Evolutionary conservation across 352 stramenopile genomes (phyloP).

Genomic region (Peronosclerospora sorghi): DNA sequence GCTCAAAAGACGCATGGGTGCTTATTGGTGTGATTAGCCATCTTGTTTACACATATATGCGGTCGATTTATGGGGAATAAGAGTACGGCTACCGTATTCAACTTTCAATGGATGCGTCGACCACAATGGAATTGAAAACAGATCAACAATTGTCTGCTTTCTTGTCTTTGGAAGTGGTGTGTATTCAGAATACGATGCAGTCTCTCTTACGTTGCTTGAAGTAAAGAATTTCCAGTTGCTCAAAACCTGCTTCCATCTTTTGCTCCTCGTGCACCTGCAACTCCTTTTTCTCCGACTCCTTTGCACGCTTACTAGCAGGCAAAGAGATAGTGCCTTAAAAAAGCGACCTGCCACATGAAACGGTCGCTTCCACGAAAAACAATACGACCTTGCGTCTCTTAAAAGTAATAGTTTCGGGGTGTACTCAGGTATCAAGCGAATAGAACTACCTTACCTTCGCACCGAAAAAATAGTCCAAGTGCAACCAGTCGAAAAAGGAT

Average conservation of each 20-base stretch:
- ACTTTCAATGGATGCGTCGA: constrained; percentile 72
- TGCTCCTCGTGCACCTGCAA: constrained; percentile 30
- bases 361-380: no score
- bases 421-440: no score
- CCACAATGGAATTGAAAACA: constrained; percentile 69
- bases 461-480: no score
- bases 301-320: constrained; percentile 35
- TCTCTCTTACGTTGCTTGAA: constrained; percentile 61
- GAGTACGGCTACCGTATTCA: constrained; percentile 83
- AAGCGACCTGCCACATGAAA: no score
- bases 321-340: no score
- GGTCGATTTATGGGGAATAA: constrained; percentile 68
- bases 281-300: constrained; percentile 48
- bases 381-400: no score
- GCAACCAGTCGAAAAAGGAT: no score
- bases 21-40: constrained; percentile 71
- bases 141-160: constrained; percentile 53
- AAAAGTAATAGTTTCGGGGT: no score
- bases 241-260: constrained; percentile 38
- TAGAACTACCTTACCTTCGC: no score
- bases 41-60: constrained; percentile 73
- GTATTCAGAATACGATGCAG: constrained; percentile 71
- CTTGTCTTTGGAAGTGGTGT: constrained; percentile 73
- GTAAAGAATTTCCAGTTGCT: constrained; percentile 53
- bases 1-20: constrained; percentile 82